These are phyloP conservation scores for Epichloe coenophiala DNA, from an alignment of 2,329 filamentous ascomycete species.

Conservation along the genomic window DNA sequence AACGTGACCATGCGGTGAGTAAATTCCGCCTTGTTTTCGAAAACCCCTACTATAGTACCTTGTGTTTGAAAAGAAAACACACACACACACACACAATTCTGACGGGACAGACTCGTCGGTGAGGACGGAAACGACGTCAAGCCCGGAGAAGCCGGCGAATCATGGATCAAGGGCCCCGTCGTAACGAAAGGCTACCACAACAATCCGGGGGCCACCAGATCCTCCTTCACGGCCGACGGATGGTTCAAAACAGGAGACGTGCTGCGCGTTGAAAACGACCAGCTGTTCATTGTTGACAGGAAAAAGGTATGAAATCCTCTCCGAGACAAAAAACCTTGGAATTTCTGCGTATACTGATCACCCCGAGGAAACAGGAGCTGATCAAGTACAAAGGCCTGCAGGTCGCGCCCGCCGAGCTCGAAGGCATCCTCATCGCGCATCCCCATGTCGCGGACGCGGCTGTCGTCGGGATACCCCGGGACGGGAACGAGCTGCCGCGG, in stretches of 20 bases:
- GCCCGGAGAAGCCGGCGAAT: slow-evolving; percentile 37
- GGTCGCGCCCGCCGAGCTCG: slow-evolving; percentile 53
- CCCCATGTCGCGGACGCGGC: slow-evolving; percentile 40
- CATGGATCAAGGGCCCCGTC: slow-evolving; percentile 55
- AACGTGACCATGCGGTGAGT: slow-evolving; percentile 16
- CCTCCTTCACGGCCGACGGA: slow-evolving; percentile 36
- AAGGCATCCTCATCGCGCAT: slow-evolving; percentile 28
- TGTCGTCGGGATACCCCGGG: slow-evolving; percentile 42
- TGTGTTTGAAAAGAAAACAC: too few species aligned
- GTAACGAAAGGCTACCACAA: slow-evolving; percentile 60
- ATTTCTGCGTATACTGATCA: too few species aligned
- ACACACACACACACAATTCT: neutral
- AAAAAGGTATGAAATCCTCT: slow-evolving; percentile 42
- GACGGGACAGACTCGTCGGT: slow-evolving; percentile 20
- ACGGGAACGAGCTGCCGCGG: slow-evolving; percentile 34
- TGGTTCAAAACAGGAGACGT: slow-evolving; percentile 78
- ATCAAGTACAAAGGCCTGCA: slow-evolving; percentile 47
- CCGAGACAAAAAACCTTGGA: too few species aligned
- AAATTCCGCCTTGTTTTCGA: neutral
- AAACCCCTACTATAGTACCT: too few species aligned
- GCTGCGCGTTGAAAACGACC: slow-evolving; percentile 53
- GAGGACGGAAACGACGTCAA: slow-evolving; percentile 26
- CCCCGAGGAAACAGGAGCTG: slow-evolving; percentile 32
- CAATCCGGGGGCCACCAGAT: slow-evolving; percentile 50
- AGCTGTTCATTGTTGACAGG: slow-evolving; percentile 69